These are phyloP conservation scores for Gilbertella persicaria DNA, from an alignment of 371 early-diverging fungal species.

Conservation along the genomic window DNA sequence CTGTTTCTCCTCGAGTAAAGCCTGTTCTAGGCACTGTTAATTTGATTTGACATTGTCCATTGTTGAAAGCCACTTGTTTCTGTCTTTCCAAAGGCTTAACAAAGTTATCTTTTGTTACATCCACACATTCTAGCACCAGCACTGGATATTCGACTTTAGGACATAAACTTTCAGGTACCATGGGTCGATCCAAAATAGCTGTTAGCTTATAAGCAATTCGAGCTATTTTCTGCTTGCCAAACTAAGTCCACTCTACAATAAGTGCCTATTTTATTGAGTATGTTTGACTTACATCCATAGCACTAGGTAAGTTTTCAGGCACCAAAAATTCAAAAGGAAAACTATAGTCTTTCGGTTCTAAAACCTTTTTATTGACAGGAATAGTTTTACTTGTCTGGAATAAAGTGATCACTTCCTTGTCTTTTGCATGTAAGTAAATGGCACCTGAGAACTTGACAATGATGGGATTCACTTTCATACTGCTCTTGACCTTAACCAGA, in stretches of 20 bases:
- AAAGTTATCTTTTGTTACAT: constrained; percentile 33
- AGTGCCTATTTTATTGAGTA: background rate
- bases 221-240: constrained; percentile 33
- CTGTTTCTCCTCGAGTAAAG: constrained; percentile 46
- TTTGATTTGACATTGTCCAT: constrained; percentile 24
- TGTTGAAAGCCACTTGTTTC: constrained; percentile 15
- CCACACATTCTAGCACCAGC: constrained; percentile 41
- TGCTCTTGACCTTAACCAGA: constrained; percentile 39
- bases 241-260: constrained; percentile 24
- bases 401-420: constrained; percentile 36
- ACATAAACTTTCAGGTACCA: constrained; percentile 45
- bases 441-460: constrained; percentile 40
- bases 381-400: constrained; percentile 30
- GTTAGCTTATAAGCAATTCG: constrained; percentile 35
- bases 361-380: constrained; percentile 19
- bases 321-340: constrained; percentile 51
- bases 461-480: constrained; percentile 42
- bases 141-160: constrained; percentile 38
- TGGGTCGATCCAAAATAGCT: constrained; percentile 45
- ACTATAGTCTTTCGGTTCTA: constrained; percentile 39
- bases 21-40: constrained; percentile 39
- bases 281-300: constrained; percentile 36
- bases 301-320: constrained; percentile 45
- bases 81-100: constrained; percentile 28
- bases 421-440: constrained; percentile 29